Evolutionary conservation across 306 rosid genomes (phyloP), one percentile per base, ranked within the genome.

Genomic region (Abrus pulchellus): DNA sequence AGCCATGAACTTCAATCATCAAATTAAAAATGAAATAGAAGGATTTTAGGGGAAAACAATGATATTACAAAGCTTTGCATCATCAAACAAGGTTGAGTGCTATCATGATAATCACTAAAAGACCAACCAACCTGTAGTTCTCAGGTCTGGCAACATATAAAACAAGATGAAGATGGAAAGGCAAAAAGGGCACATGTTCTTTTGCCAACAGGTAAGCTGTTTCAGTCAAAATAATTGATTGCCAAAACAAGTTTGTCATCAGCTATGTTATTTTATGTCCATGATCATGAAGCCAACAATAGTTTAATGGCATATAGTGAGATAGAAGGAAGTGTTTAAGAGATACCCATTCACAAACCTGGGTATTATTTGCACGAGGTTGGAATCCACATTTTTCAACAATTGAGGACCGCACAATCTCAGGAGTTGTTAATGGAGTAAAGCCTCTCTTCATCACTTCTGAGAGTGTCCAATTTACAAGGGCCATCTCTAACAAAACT

Each of bases 311-410:
- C n/a, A 72, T 44, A 34, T 60, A 60, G 61, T 30, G 5, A 63
- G 67, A 59, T 68, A 79, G 40, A 78, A 30, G 74, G 7, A 38
- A 50, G 28, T 7, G 68, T 50, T 43, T 20, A 52, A 59, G 41
- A 61, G 56, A 52, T 13, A 52, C 32, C 57, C 27, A 67, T 49
- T 40, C 72, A 72, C 83, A 80, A 80, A 93, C 99, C 98, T 95
- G 98, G 11, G 99, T 95, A 85, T 93, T 95, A 55, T 87, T 82
- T 68, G 90, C 98, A 59, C 98, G 98, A 9, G 99, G 99, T 81
- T 92, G 98, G 82, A 95, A 95, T 55, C 99, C 99, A 78, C 98
- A 93, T 82, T 93, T 95, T 86, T 95, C 99, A 84, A 95, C 97
- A 70, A 95, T 82, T 27, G 97, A 89, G 7, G 99, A 92, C 80